These are phyloP conservation scores for Eucalyptus tenuipes DNA, from an alignment of 345 rosid species.

Conservation along the genomic window DNA sequence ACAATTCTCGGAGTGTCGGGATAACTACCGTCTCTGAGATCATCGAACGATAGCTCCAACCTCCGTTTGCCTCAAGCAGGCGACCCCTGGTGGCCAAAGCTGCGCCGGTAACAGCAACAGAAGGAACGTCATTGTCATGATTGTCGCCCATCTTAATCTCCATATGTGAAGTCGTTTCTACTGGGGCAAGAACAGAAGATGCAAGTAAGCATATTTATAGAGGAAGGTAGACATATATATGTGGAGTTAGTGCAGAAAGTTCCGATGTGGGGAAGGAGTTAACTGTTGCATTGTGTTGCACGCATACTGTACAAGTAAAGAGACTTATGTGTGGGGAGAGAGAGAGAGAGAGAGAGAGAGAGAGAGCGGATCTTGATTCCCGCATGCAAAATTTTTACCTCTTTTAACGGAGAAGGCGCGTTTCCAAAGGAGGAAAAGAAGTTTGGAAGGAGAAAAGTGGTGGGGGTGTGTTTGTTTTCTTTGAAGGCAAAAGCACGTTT, in stretches of 20 bases:
- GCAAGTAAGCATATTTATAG: neutral
- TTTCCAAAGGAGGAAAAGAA: neutral
- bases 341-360: neutral
- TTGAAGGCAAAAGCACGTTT: conserved; percentile 16
- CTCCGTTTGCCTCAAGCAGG: neutral
- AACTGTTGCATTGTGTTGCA: neutral
- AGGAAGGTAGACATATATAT: neutral
- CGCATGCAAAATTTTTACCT: neutral
- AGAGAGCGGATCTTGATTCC: neutral
- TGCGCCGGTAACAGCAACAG: neutral
- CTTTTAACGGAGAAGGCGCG: neutral
- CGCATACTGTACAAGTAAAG: neutral
- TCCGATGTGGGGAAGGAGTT: neutral
- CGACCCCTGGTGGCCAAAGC: neutral
- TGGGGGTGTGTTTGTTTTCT: neutral
- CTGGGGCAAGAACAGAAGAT: neutral
- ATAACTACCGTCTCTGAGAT: neutral
- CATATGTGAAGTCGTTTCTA: neutral
- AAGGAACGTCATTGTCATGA: neutral
- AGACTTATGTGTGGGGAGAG: neutral
- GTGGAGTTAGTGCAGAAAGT: neutral
- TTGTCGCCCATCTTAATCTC: neutral
- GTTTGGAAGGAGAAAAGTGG: neutral
- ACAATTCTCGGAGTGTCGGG: neutral
- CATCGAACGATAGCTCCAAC: neutral